Conservation (phyloP, 2,329 filamentous ascomycete species). For the Fusarium tjaetaba region DNA sequence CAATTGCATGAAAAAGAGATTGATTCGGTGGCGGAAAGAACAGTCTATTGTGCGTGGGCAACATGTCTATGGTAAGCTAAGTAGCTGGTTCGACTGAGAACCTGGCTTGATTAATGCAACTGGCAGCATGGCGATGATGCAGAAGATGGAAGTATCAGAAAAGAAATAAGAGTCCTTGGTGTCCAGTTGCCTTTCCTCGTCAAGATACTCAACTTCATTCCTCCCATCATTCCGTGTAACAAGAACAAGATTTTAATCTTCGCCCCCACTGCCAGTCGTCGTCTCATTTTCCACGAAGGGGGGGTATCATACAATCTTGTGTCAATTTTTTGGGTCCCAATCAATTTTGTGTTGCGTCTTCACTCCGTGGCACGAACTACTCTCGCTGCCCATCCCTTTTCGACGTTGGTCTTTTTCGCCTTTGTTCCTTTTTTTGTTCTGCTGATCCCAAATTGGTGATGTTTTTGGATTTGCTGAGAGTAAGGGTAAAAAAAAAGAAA, state of each 20-base stretch:
- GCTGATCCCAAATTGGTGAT: constrained; percentile 13
- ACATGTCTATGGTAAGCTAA: constrained; percentile 43
- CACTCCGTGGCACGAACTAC: constrained; percentile 32
- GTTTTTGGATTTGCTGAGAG: constrained; percentile 16
- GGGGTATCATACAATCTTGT: constrained; percentile 35
- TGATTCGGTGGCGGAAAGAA: constrained; percentile 38
- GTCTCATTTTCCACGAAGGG: constrained; percentile 28
- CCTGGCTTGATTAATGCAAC: constrained; percentile 30
- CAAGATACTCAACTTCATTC: constrained; percentile 1
- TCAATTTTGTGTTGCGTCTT: background rate
- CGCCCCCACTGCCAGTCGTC: constrained; percentile 25
- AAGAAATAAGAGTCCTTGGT: constrained; percentile 7
- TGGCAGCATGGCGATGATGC: constrained; percentile 27
- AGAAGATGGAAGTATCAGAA: constrained; percentile 13
- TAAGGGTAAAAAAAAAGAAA: background rate
- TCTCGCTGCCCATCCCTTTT: constrained; percentile 31
- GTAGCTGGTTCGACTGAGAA: constrained; percentile 36
- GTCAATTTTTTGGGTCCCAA: constrained; percentile 16
- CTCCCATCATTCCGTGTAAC: constrained; percentile 5
- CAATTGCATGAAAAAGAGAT: background rate
- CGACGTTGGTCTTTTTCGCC: constrained; percentile 24
- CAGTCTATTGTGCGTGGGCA: constrained; percentile 48
- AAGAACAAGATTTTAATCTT: constrained; percentile 9
- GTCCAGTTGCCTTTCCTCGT: constrained; percentile 6
- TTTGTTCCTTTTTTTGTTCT: constrained; percentile 5